Evolutionary conservation across 495 filamentous ascomycete species (phyloP).

Genomic region (Penicillium canariense): DNA sequence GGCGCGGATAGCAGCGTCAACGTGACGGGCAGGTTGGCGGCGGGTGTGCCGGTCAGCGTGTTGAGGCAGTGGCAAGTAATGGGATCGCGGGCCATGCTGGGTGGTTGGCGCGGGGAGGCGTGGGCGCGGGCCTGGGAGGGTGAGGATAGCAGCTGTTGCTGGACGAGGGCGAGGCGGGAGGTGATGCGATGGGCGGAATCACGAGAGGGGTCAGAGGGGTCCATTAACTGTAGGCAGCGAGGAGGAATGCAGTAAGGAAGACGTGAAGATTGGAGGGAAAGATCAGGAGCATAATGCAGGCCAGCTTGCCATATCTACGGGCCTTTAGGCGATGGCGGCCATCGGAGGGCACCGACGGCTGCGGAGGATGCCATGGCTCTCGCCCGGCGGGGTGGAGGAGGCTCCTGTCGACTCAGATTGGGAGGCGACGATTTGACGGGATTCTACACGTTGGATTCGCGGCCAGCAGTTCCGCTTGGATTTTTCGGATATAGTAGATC

Average conservation of each 20-base stretch:
- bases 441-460: no score
- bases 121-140: slow-evolving; percentile 15
- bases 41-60: slow-evolving; percentile 64
- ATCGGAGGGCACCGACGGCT: slow-evolving; percentile 45
- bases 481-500: no score
- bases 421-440: neutral
- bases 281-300: slow-evolving; percentile 5
- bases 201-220: slow-evolving; percentile 18
- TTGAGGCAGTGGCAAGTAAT: slow-evolving; percentile 78
- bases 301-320: slow-evolving; percentile 28
- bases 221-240: slow-evolving; percentile 22
- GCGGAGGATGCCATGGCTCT: slow-evolving; percentile 46
- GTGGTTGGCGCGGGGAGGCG: slow-evolving; percentile 21
- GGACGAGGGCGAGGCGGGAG: slow-evolving; percentile 39
- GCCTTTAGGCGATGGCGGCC: no score
- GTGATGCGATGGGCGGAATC: slow-evolving; percentile 28
- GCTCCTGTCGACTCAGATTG: neutral
- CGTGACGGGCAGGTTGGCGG: slow-evolving; percentile 53
- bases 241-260: neutral
- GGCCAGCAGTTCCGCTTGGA: no score
- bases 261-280: neutral
- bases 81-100: slow-evolving; percentile 55
- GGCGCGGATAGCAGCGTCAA: slow-evolving; percentile 48
- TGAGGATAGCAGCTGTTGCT: slow-evolving; percentile 32
- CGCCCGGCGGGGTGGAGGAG: slow-evolving; percentile 2